Evolutionary conservation across 192 early-diverging fungal species (phyloP), one percentile per base, ranked within the genome.

Genomic region (Coemansia sp.): DNA sequence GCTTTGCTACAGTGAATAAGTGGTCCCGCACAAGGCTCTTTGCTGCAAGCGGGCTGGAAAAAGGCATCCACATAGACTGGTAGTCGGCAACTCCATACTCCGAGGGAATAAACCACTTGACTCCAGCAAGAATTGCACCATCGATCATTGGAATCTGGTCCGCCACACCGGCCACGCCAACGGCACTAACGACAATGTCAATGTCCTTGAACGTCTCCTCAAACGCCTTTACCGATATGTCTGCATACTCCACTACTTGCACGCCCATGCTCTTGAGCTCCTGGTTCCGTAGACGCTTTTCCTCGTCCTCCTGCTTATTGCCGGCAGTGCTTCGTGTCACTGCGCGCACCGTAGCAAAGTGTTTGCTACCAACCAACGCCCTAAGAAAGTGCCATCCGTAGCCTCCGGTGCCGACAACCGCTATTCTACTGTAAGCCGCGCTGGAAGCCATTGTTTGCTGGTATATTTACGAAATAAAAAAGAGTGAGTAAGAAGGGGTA

Each of bases 71-170:
- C 44, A 9, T 20, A 1, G 79, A 81, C 10, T 42, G 8, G 40
- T 76, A 81, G 39, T 70, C 61, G 7, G 67, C 61, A 2, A 81
- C 74, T 48, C 74, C 79, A 49, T 64, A 81, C 74, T 75, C 79
- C 12, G 79, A 76, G n/a, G 79, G 79, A 10, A 81, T 65, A 46
- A 81, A 81, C 79, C 79, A 81, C 71, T 62, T 65, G 53, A 73
- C 79, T 13, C 74, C 74, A 0, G 79, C 74, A 3, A 49, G 63
- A 2, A 81, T 20, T 2, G 74, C 79, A 1, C 74, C 79, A 62
- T 81, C 79, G 25, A 76, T 65, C 79, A 81, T 81, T 4, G 64
- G 44, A 5, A 76, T 64, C 58, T 81, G 79, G 44, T 38, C 59
- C 14, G 57, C 9, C 25, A 73, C 61, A 22, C 64, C 79, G 0